Percentiles rank a stretch among this genome's conserved stretches.
Evolutionary conservation across 371 early-diverging fungal species (phyloP).

Genomic region (Mortierella sp.): DNA sequence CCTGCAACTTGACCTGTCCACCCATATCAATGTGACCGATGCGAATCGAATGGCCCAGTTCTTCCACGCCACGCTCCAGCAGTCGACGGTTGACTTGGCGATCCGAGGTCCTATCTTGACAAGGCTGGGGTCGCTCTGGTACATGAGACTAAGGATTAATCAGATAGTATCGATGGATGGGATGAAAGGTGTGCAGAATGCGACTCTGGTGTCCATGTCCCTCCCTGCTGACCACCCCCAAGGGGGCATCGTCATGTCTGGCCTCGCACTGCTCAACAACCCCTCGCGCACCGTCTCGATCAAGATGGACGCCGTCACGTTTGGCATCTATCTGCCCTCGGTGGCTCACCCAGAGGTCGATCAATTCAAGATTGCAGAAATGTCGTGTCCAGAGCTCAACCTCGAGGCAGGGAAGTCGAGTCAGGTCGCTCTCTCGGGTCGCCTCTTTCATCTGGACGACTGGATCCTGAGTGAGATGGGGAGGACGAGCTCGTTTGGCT

Average conservation of each 20-base stretch:
- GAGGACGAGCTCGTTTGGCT: not conserved
- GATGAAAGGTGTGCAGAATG: slow-evolving; percentile 46
- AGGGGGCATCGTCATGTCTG: slow-evolving; percentile 51
- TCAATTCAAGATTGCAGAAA: slow-evolving; percentile 49
- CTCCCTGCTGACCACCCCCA: slow-evolving; percentile 45
- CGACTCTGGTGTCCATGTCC: slow-evolving; percentile 39
- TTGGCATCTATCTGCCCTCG: slow-evolving; percentile 50
- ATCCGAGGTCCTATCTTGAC: slow-evolving; percentile 35
- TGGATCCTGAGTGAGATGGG: slow-evolving; percentile 25
- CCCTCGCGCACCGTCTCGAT: slow-evolving; percentile 43
- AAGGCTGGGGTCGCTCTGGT: slow-evolving; percentile 42
- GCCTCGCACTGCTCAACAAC: slow-evolving; percentile 41
- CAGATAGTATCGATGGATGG: slow-evolving; percentile 36
- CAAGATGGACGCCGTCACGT: slow-evolving; percentile 39
- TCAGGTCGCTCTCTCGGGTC: slow-evolving; percentile 30
- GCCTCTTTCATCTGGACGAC: slow-evolving; percentile 55
- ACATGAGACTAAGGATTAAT: slow-evolving; percentile 32
- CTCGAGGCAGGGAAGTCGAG: slow-evolving; percentile 35
- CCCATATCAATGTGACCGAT: slow-evolving; percentile 47
- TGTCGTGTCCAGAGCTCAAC: slow-evolving; percentile 21
- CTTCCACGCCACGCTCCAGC: slow-evolving; percentile 27
- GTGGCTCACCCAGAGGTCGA: slow-evolving; percentile 37
- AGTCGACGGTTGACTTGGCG: slow-evolving; percentile 27
- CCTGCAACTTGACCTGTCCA: slow-evolving; percentile 30
- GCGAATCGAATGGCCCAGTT: slow-evolving; percentile 44